These are phyloP conservation scores for Hysterium pulicare DNA, from an alignment of 2,329 filamentous ascomycete genomes.

Conservation along the genomic window DNA sequence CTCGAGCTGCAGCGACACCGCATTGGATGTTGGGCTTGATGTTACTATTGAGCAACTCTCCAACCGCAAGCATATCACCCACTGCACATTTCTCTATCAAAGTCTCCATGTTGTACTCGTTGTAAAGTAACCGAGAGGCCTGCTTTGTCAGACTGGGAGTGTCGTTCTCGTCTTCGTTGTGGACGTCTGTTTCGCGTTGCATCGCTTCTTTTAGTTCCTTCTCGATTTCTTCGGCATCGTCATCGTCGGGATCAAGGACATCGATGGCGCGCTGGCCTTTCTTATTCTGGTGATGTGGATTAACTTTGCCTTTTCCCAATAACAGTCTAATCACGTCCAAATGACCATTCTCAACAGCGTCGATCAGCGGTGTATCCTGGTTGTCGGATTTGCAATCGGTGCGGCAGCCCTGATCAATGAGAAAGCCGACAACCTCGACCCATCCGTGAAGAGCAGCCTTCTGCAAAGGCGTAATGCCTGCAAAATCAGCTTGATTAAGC, in stretches of 20 bases:
- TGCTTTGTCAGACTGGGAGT: constrained; percentile 29
- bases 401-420: constrained; percentile 81
- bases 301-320: constrained; percentile 74
- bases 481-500: constrained; percentile 85
- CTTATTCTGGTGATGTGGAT: constrained; percentile 87
- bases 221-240: constrained; percentile 78
- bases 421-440: constrained; percentile 79
- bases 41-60: constrained; percentile 46
- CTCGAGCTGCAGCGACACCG: constrained; percentile 85
- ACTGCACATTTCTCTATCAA: constrained; percentile 47
- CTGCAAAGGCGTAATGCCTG: constrained; percentile 93
- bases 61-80: constrained; percentile 48
- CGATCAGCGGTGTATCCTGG: constrained; percentile 86
- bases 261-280: constrained; percentile 90
- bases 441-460: constrained; percentile 87
- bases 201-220: constrained; percentile 64
- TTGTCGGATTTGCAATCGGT: constrained; percentile 73
- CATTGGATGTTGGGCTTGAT: constrained; percentile 73
- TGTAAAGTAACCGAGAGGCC: constrained; percentile 46
- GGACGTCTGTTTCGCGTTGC: constrained; percentile 42
- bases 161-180: constrained; percentile 44
- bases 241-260: constrained; percentile 69
- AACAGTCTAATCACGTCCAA: constrained; percentile 82
- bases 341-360: constrained; percentile 95
- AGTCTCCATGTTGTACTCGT: constrained; percentile 49